Base-by-base conservation (phyloP, 176 grass and related monocot species). In the Dendrocalamus sinicus region DNA sequence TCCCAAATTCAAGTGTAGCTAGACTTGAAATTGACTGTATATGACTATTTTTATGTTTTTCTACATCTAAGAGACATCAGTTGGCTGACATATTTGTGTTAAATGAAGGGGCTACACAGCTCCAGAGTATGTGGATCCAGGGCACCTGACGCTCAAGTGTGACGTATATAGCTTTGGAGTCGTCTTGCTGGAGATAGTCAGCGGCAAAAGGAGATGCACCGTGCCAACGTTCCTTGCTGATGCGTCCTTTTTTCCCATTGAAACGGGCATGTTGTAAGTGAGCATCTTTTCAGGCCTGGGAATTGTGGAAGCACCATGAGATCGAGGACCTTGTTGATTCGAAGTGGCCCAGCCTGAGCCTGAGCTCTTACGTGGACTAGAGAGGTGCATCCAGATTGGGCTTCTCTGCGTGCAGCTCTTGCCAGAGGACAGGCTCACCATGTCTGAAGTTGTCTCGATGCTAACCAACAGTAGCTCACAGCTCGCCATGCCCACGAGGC, bases 231-330 rank as follows among this genome's bases (percentile, higher is more conserved):
- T 62, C n/a, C 58, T 78, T 46, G 9, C 13, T 28, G 12, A 64
- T 11, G 77, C n/a, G n/a, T n/a, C n/a, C n/a, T n/a, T n/a, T n/a
- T n/a, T n/a, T n/a, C n/a, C n/a, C n/a, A n/a, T n/a, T n/a, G n/a
- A n/a, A n/a, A n/a, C n/a, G n/a, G n/a, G n/a, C n/a, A n/a, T n/a
- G n/a, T 2, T 3, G 4, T 16, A 11, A 43, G 14, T 3, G 3
- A 32, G 9, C 22, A 57, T 41, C 26, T 47, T 16, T 82, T 4
- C 37, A 94, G 89, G 72, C 67, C 40, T 85, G 67, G 90, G 81
- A 85, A 54, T 32, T 67, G 1, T 94, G 84, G 89, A 86, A 79
- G 2, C 58, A 78, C 22, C 2, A 62, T 6, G 60, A 5, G 26
- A 68, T 69, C 35, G 57, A 5, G 5, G 67, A 67, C 16, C 54